phyloP scores from a whole-genome alignment of 2,329 filamentous ascomycete genomes.

The Penicillium frequentans region DNA sequence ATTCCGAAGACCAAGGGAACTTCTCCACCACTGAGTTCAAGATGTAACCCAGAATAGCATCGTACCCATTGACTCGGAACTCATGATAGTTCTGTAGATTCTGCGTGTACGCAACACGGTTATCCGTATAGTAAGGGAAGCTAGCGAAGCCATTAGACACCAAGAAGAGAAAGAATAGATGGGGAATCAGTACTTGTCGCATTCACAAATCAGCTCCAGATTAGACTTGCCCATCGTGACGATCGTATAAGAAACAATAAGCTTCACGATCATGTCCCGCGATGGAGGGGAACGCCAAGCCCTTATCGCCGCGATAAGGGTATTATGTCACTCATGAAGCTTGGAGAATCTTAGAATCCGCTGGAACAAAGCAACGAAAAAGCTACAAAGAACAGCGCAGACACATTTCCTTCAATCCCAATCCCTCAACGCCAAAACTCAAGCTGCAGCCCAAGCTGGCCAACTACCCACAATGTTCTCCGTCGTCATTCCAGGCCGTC shows the following conservation, averaged over 20 bases:
- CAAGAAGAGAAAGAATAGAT: background rate
- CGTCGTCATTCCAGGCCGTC: constrained; percentile 61
- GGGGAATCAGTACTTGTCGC: constrained; percentile 48
- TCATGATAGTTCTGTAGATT: constrained; percentile 58
- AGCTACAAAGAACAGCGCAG: background rate
- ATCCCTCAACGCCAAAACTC: background rate
- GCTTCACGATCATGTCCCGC: background rate
- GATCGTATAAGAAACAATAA: background rate
- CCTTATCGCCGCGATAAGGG: constrained; percentile 28
- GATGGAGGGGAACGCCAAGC: constrained; percentile 12
- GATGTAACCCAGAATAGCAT: constrained; percentile 63
- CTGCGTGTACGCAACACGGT: constrained; percentile 57
- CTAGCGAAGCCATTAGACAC: constrained; percentile 45
- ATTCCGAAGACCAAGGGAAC: constrained; percentile 54
- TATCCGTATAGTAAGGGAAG: constrained; percentile 72
- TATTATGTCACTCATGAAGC: constrained; percentile 23
- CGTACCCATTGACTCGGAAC: constrained; percentile 67
- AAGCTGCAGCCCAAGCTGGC: background rate
- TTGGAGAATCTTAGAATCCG: constrained; percentile 10
- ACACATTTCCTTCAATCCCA: background rate
- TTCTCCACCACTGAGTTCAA: constrained; percentile 47
- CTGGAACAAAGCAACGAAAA: background rate
- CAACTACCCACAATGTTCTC: constrained; percentile 54
- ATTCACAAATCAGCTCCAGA: constrained; percentile 57
- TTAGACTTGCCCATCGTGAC: constrained; percentile 45